Base-by-base conservation (phyloP, 225 moss, liverwort and hornwort species). In the Climacium dendroides region DNA sequence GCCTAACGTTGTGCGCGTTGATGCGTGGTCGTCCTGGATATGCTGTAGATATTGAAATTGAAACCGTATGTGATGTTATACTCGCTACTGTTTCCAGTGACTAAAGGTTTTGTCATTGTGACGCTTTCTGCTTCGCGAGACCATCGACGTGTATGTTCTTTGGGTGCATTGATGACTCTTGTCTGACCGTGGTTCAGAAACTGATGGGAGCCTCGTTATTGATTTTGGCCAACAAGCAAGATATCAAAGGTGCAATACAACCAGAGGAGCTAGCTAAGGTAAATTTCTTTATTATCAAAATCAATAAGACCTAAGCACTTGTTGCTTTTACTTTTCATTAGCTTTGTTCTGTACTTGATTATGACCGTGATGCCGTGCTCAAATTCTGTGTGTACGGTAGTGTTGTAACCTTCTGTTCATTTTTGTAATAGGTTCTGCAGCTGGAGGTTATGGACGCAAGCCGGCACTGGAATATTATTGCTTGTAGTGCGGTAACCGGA, bases 161-260 rank as follows among this genome's bases (percentile, higher is more conserved):
- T 57, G 74, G 59, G 61, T 64, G 78, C 54, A 74, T 85, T 82
- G 58, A 83, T 73, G 76, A 58, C 64, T 85, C 45, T 85, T 87
- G 34, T 53, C 73, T 81, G 59, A 57, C 52, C 65, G 80, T 85
- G 84, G 87, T 89, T 89, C 94, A 98, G 97, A 99, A 95, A 95
- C 86, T 99, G 74, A 87, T 95, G 83, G 99, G 97, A 82, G 95
- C 99, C 73, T 97, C 97, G 32, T 90, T 99, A 55, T 92, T 97
- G 66, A 93, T 99, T 80, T 90, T 99, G 81, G 97, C 97, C 69
- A 99, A 99, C 90, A 99, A 99, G 83, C 99, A 99, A 92, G 99
- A 99, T 86, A 93, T 99, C 66, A 95, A 94, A 90, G 99, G 97
- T 88, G 92, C 99, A 61, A 84, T 99, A 80, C 94, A 92, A 69